phyloP scores from a whole-genome alignment of 352 stramenopile species.

The Globisporangium emineosum region DNA sequence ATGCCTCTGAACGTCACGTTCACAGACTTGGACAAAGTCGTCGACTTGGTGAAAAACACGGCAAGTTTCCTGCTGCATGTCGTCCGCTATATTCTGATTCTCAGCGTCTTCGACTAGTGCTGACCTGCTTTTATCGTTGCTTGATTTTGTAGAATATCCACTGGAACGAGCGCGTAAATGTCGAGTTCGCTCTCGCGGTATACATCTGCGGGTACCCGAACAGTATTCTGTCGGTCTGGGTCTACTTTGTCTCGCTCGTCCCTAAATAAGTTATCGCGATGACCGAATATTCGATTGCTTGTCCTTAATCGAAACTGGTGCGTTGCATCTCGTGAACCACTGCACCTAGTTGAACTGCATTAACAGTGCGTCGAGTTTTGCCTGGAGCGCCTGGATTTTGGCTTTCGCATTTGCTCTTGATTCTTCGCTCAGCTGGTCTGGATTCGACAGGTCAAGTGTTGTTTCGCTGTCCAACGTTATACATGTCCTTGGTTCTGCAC shows the following conservation, averaged over 20 bases:
- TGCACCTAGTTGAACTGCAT: conserved; percentile 45
- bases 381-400: conserved; percentile 66
- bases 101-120: not conserved
- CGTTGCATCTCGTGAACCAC: not conserved
- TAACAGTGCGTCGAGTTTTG: conserved; percentile 63
- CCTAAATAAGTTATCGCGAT: conserved; percentile 20
- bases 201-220: conserved; percentile 85
- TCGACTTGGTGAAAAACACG: conserved; percentile 83
- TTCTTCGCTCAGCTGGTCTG: conserved; percentile 55
- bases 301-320: too few species aligned
- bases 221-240: conserved; percentile 89
- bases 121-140: conserved; percentile 7
- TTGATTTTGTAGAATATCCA: conserved; percentile 76
- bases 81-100: not conserved
- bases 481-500: conserved; percentile 39
- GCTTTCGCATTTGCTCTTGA: conserved; percentile 51
- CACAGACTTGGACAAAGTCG: conserved; percentile 76
- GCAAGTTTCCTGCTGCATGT: conserved; percentile 32
- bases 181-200: conserved; percentile 90
- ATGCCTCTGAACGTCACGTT: conserved; percentile 88
- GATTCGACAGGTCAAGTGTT: conserved; percentile 59
- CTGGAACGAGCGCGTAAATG: conserved; percentile 71
- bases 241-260: conserved; percentile 85
- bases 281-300: not conserved
- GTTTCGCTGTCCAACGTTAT: conserved; percentile 62